These are phyloP conservation scores for Abortiporus biennis DNA, from an alignment of 1,284 basidiomycete species.

Conservation along the genomic window DNA sequence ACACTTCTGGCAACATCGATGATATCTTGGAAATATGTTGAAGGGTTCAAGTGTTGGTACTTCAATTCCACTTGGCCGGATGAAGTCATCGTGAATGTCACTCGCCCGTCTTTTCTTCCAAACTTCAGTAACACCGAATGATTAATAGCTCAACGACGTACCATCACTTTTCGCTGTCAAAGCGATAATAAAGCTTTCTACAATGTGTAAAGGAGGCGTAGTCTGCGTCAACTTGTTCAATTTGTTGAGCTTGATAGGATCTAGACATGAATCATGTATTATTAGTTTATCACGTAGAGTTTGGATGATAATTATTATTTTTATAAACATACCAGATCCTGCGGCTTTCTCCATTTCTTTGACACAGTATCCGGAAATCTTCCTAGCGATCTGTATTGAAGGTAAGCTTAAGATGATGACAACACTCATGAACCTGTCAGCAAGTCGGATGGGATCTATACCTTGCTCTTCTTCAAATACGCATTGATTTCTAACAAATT, in stretches of 20 bases:
- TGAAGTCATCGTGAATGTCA: slow-evolving; percentile 46
- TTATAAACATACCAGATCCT: slow-evolving; percentile 26
- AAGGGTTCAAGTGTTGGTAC: slow-evolving; percentile 94
- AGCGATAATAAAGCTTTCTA: slow-evolving; percentile 83
- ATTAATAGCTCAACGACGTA: slow-evolving; percentile 29
- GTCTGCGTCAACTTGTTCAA: slow-evolving; percentile 26
- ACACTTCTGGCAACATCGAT: slow-evolving; percentile 78
- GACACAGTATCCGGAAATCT: slow-evolving; percentile 80
- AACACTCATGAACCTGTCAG: neutral
- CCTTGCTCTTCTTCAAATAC: slow-evolving; percentile 86
- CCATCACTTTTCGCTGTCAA: slow-evolving; percentile 81
- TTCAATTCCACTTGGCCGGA: slow-evolving; percentile 65
- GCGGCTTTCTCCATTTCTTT: slow-evolving; percentile 50
- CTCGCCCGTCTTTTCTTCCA: slow-evolving; percentile 65
- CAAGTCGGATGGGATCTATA: slow-evolving; percentile 31
- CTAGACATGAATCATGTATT: slow-evolving; percentile 10
- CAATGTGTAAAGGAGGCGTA: slow-evolving; percentile 77
- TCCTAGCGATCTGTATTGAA: slow-evolving; percentile 48
- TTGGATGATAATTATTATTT: slow-evolving; percentile 1
- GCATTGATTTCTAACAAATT: slow-evolving; percentile 82
- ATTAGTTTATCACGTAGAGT: slow-evolving; percentile 6
- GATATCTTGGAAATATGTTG: slow-evolving; percentile 80
- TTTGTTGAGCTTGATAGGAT: slow-evolving; percentile 22
- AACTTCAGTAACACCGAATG: no score
- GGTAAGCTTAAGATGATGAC: neutral